A percentile compares a stretch with the other conserved stretches of the same genome.
Conservation (phyloP, 768 basidiomycete species). For the Mycena haematopus region DNA sequence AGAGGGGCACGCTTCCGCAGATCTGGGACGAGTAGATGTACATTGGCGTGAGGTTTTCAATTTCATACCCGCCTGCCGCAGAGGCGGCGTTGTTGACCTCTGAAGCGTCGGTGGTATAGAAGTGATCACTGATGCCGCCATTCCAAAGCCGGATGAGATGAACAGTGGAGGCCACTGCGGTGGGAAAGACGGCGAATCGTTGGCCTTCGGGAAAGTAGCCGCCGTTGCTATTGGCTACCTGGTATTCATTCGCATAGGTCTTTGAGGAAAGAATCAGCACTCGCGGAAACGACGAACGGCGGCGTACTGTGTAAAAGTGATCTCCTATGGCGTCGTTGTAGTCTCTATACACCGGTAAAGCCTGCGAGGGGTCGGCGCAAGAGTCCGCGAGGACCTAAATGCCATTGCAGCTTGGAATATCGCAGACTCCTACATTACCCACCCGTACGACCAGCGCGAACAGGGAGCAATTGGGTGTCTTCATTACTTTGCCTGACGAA, state of each 20-base stretch:
- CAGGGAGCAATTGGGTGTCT: not conserved
- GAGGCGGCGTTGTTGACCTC: no score
- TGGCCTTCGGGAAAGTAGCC: conserved; percentile 1
- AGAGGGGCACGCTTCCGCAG: conserved; percentile 20
- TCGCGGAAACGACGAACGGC: not conserved
- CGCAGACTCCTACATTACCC: not conserved
- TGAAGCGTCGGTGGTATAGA: not conserved
- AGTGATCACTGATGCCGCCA: not conserved
- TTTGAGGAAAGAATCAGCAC: not conserved
- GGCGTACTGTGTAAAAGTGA: conserved; percentile 5
- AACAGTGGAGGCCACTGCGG: not conserved
- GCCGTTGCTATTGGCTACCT: not conserved
- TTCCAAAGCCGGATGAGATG: not conserved
- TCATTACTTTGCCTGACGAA: not conserved
- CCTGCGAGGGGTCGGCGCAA: not conserved
- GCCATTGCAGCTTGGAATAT: not conserved
- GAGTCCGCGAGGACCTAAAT: not conserved
- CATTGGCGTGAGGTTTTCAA: conserved; percentile 7
- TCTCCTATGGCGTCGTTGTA: not conserved
- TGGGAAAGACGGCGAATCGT: not conserved
- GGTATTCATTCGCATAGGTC: not conserved
- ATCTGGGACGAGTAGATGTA: conserved; percentile 16
- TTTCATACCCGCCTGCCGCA: not conserved
- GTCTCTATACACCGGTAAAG: not conserved
- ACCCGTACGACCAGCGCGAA: not conserved